Evolutionary conservation across 1,139 yeast genomes (phyloP), one percentile per base, ranked within the genome.

Genomic region (Arxiozyma slooffiae): DNA sequence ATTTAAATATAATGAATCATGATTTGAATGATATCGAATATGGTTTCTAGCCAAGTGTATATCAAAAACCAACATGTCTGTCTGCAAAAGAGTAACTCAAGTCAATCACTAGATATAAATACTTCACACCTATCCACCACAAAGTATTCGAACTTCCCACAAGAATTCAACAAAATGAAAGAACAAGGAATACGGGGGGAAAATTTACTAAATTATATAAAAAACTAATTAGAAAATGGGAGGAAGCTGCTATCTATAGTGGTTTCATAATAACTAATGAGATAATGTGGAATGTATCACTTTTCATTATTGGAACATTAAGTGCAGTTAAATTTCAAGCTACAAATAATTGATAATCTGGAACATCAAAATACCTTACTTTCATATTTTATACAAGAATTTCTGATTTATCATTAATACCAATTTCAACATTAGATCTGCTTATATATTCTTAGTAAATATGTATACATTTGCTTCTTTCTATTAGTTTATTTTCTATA

Each of bases 211-310:
- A 39, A 30, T 30, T 20, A 6, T 30, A 48, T 34, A 51, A 47
- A 44, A 53, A 44, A 18, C 8, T 52, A n/a, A 23, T 50, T 11
- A 42, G 38, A 9, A 18, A 49, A 17, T 60, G 63, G 63, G 50
- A 52, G 42, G 38, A 39, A 11, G 9, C 50, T 5, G 57, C 55
- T 22, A 48, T 42, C 17, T 55, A 51, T 21, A 53, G 52, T 48
- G 30, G 47, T 16, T 55, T 55, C 39, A 53, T 56, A 9, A 41
- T 60, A 2, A 23, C 52, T 4, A 22, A 46, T n/a, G 53, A 58
- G 54, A 48, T 52, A 9, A 4, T 52, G 2, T 60, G 62, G 61
- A 57, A 58, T 30, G 7, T 50, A 1, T 16, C 50, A 16, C 43
- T 51, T 6, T 54, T 52, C 20, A 21, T 30, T 5, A 24, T 30